phyloP scores from a whole-genome alignment of 164 flowering plant genomes.

The Annona cherimola region DNA sequence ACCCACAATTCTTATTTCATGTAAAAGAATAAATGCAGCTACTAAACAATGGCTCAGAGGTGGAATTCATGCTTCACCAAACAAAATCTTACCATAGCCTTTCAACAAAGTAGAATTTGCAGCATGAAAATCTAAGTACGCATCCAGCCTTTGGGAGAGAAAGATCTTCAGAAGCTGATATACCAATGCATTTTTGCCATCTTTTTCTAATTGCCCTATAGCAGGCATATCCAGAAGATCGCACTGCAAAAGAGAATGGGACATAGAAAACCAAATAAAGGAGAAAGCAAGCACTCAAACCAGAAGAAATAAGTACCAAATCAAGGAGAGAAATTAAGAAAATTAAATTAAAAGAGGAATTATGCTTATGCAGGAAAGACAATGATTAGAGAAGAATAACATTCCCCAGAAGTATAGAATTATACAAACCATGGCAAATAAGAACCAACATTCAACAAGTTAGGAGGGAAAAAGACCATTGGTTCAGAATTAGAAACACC shows the following conservation, averaged over 20 bases:
- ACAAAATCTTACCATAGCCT: conserved; percentile 51
- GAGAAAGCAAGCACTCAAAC: no score
- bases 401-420: no score
- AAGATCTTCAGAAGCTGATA: conserved; percentile 87
- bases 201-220: conserved; percentile 85
- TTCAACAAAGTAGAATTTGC: conserved; percentile 62
- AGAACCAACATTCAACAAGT: no score
- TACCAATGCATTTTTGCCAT: conserved; percentile 53
- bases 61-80: not conserved
- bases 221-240: conserved; percentile 92
- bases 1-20: not conserved
- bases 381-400: no score
- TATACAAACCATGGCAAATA: no score
- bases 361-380: no score
- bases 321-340: no score
- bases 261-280: no score
- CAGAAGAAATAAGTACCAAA: no score
- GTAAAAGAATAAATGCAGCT: not conserved
- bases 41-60: not conserved
- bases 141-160: conserved; percentile 71
- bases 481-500: no score
- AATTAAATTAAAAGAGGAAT: no score
- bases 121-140: conserved; percentile 74
- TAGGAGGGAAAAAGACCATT: no score
- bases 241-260: conserved; percentile 53